Base-by-base conservation (phyloP, 75 land plant species). In the Picea sitchensis region DNA sequence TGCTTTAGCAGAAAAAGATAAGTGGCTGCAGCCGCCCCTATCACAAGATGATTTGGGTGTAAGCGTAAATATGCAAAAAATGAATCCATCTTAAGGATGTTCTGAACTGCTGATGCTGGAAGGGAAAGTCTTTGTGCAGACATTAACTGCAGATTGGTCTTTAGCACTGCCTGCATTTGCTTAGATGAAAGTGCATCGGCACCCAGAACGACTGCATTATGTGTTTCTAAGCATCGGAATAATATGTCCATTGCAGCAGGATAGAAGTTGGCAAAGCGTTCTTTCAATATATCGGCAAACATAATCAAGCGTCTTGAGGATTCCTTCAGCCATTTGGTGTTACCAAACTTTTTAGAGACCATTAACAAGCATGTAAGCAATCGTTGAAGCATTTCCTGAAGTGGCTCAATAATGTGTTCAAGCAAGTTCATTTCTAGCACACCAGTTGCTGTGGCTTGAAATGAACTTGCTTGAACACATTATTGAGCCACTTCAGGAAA, bases 1-100 rank as follows among this genome's bases (percentile, higher is more conserved):
- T 98, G 98, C 80, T 91, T 91, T 82, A 98, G 86, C 72, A 98
- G 82, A 82, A 89, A 92, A 41, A 95, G 44, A 80, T 95, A 98
- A 54, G 98, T 95, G 26, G 90, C 85, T 71, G 99, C 91, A 73
- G 89, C 86, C 83, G 81, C 81, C 59, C 92, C 90, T 71, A 88
- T 91, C 17, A 98, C 91, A 56, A 86, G 84, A 73, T 88, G 90
- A 87, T 90, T 95, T 76, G 98, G 94, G 80, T 98, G 99, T 77
- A 98, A 82, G 59, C 99, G 92, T 77, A 98, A 78, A 78, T 80
- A 82, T 32, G 99, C 87, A 79, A 98, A 87, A 58, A 89, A 86
- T 0, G 82, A 83, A 84, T 84, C 80, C 78, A 90, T 68, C 47
- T 88, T 81, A 64, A 98, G 86, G 56, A 95, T 65, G 68, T 83